Percentiles rank a stretch among this genome's conserved stretches.
Evolutionary conservation across 2,329 filamentous ascomycete species (phyloP).

Genomic region (Aspergillus quadrilineatus): DNA sequence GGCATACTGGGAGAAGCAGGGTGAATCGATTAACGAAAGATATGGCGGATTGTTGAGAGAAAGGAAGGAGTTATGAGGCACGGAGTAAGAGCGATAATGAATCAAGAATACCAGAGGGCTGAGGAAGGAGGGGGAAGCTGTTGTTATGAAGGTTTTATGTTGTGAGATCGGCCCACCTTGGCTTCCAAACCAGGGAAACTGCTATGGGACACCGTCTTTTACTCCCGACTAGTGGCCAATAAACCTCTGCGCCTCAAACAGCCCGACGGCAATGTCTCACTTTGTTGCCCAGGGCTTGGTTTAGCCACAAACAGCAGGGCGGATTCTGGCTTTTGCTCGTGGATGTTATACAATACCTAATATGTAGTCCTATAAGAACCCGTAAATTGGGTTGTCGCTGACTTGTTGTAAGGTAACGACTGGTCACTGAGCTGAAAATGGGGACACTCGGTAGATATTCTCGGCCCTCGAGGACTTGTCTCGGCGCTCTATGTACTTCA

Average conservation of each 20-base stretch:
- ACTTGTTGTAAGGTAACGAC: conserved; percentile 1
- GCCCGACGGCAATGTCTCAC: conserved; percentile 25
- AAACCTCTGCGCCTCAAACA: conserved; percentile 24
- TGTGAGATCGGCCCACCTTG: conserved; percentile 27
- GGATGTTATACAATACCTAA: neutral
- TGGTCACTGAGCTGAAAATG: conserved; percentile 10
- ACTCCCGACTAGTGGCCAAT: conserved; percentile 24
- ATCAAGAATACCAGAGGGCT: conserved; percentile 20
- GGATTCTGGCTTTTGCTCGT: neutral
- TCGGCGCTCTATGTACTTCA: neutral
- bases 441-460: conserved; percentile 5
- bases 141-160: conserved; percentile 30
- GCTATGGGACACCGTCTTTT: conserved; percentile 20
- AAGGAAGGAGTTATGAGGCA: neutral
- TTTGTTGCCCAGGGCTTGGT: conserved; percentile 21
- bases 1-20: neutral
- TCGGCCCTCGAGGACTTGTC: conserved; percentile 1
- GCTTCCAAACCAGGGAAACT: conserved; percentile 27
- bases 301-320: conserved; percentile 6
- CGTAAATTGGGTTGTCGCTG: neutral
- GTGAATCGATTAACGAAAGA: conserved; percentile 7
- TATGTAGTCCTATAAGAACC: neutral
- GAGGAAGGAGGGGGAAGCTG: conserved; percentile 23
- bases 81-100: neutral
- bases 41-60: neutral